Conservation (phyloP, 108 stramenopile genomes). For the Aurantiochytrium sp. region DNA sequence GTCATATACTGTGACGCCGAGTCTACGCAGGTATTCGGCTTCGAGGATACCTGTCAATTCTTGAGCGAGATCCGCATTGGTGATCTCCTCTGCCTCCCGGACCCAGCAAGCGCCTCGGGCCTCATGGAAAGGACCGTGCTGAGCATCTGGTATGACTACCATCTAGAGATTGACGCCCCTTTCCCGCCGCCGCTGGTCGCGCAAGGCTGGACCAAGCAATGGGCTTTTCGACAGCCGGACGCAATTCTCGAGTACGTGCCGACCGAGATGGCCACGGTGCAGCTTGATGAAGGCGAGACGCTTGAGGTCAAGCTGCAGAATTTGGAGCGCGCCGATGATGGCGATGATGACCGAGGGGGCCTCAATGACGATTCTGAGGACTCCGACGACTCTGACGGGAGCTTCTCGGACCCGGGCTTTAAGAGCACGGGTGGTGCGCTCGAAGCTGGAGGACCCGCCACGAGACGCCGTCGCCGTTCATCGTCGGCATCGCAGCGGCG, state of each 20-base stretch:
- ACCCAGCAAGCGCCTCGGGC: neutral
- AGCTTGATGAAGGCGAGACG: neutral
- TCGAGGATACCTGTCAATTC: neutral
- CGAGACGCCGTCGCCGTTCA: too few relatives aligned
- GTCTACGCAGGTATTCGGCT: neutral
- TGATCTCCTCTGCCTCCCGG: neutral
- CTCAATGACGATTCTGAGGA: neutral
- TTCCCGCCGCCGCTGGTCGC: neutral
- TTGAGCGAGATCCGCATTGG: neutral
- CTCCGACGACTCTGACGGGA: neutral
- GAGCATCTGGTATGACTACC: neutral
- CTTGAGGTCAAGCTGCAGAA: neutral
- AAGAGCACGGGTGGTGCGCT: too few relatives aligned
- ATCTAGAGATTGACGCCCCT: neutral
- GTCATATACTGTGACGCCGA: neutral
- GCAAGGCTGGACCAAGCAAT: neutral
- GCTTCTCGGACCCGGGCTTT: too few relatives aligned
- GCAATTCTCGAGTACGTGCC: neutral
- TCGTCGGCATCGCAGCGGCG: too few relatives aligned
- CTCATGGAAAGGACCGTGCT: neutral
- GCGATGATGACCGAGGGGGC: neutral
- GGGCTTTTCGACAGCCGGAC: constrained; percentile 14
- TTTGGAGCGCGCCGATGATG: neutral
- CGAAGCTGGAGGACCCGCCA: too few relatives aligned
- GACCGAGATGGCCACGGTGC: neutral